A percentile compares a stretch with the other conserved stretches of the same genome.
These are phyloP conservation scores for Vitis cinerea DNA, from an alignment of 164 flowering plant genomes.

Conservation along the genomic window DNA sequence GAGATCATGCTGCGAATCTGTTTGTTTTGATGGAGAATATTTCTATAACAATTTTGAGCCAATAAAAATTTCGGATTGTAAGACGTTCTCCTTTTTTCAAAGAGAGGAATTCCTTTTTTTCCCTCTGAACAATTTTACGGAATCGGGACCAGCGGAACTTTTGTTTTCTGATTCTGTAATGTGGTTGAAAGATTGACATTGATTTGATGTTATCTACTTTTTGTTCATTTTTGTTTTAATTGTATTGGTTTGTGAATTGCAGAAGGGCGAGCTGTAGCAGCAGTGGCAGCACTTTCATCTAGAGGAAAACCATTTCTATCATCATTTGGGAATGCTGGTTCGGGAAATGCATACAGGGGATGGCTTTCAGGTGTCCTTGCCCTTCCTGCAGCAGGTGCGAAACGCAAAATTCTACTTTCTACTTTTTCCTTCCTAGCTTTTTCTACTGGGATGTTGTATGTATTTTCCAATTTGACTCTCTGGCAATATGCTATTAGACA, in stretches of 20 bases:
- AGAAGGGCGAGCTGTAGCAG: constrained; percentile 75
- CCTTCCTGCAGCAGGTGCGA: constrained; percentile 86
- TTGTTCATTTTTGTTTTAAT: no score
- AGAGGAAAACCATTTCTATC: constrained; percentile 53
- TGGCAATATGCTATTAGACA: no score
- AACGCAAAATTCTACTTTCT: not conserved
- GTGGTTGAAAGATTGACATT: no score
- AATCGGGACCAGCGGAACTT: no score
- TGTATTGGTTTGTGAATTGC: constrained; percentile 8
- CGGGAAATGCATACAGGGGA: constrained; percentile 44
- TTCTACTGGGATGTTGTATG: not conserved
- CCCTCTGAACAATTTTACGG: not conserved
- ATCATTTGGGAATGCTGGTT: constrained; percentile 42
- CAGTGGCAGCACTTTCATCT: constrained; percentile 60
- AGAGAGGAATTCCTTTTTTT: no score
- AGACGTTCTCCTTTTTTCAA: no score
- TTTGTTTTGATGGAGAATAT: not conserved
- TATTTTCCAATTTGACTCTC: no score
- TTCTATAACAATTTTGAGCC: not conserved
- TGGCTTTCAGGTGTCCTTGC: constrained; percentile 79
- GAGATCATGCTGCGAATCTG: not conserved
- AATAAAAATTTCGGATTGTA: not conserved
- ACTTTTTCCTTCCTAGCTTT: not conserved
- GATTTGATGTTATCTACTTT: no score
- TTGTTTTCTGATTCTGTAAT: no score